These are phyloP conservation scores for Aspergillus sclerotialis DNA, from an alignment of 2,329 filamentous ascomycete species.

Conservation along the genomic window DNA sequence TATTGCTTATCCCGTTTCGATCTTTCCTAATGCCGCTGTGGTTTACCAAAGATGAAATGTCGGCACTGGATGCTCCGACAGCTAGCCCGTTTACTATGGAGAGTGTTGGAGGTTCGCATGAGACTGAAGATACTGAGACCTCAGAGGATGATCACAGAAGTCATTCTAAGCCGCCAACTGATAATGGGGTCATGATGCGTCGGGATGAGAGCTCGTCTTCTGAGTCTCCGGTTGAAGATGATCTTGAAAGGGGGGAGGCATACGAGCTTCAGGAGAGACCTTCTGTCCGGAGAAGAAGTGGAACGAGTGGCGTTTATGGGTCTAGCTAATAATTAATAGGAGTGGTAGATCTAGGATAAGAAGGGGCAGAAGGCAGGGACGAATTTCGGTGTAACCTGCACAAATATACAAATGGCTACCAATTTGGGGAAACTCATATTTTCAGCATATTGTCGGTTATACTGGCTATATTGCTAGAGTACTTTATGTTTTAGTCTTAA, in stretches of 20 bases:
- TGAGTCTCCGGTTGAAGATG: slow-evolving; percentile 29
- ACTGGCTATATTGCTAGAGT: no score
- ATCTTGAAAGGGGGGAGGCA: slow-evolving; percentile 35
- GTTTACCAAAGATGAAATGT: slow-evolving; percentile 56
- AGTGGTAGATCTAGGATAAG: background rate
- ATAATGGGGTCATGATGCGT: slow-evolving; percentile 12
- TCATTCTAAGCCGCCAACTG: slow-evolving; percentile 7
- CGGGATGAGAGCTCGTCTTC: slow-evolving; percentile 13
- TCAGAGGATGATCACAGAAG: background rate
- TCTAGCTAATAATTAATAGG: background rate
- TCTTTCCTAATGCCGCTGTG: slow-evolving; percentile 56
- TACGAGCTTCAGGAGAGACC: slow-evolving; percentile 27
- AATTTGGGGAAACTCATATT: no score
- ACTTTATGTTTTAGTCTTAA: no score
- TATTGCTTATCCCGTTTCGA: slow-evolving; percentile 61
- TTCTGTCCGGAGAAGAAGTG: slow-evolving; percentile 23
- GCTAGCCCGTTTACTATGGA: slow-evolving; percentile 71
- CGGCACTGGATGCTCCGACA: slow-evolving; percentile 62
- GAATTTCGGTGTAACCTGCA: background rate
- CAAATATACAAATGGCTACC: no score
- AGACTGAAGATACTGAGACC: slow-evolving; percentile 26
- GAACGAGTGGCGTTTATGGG: slow-evolving; percentile 13
- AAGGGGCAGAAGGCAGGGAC: no score
- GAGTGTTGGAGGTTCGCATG: slow-evolving; percentile 60
- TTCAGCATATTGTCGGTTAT: no score